Evolutionary conservation across 169 alveolate species (phyloP), one percentile per base, ranked within the genome.

Genomic region (Eimeria tenella): DNA sequence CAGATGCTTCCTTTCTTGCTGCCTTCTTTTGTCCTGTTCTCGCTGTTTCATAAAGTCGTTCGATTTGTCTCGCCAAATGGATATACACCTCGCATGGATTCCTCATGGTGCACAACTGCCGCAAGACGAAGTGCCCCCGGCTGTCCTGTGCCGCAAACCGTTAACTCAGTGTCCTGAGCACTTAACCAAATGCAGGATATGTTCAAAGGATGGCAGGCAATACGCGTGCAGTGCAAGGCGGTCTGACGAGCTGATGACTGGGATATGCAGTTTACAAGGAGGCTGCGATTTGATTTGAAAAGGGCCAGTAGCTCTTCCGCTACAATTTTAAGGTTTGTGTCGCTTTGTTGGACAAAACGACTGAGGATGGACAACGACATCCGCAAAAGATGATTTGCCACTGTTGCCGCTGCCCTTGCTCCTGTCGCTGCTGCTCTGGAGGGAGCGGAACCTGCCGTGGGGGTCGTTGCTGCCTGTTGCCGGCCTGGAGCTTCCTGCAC

Each of bases 61-160:
- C 79, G 5, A 83, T 56, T 49, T 83, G 79, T 60, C 10, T 25
- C 63, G 91, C 79, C 74, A 83, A 31, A 60, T 60, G 79, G 6
- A 10, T 58, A 60, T 60, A 83, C 77, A 83, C 91, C 79, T 83
- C 91, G n/a, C 91, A 83, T 11, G 91, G 91, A 56, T 83, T 56
- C 91, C 91, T 56, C 91, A 83, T 83, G 42, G 91, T 83, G 91
- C 91, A 83, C 42, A 83, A 55, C 77, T 83, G 91, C 77, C 91
- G 56, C 77, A 83, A 60, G 25, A 62, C 91, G 50, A 83, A 83
- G 62, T 83, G 91, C 25, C 91, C 91, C 50, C 91, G 58, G 31
- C 91, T 10, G 56, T 83, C 91, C 91, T 83, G 53, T 55, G 23
- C n/a, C 65, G 60, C 91, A 62, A 53, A 55, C 89, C 73, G n/a